phyloP scores from a whole-genome alignment of 768 basidiomycete genomes.

The Rhodotorula babjevae region DNA sequence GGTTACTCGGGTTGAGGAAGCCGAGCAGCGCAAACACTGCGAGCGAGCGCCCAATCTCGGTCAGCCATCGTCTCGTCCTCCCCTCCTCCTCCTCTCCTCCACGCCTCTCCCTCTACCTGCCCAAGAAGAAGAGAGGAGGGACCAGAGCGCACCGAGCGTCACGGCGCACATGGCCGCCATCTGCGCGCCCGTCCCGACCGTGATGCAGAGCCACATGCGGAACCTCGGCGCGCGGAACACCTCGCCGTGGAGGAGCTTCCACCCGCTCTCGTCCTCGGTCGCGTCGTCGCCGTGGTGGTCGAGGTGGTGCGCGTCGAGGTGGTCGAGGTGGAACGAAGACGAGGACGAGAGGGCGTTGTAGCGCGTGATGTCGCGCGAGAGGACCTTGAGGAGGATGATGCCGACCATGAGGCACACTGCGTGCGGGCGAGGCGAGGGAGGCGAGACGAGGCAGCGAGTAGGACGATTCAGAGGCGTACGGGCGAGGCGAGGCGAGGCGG shows the following conservation, averaged over 20 bases:
- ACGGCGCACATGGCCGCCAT: constrained; percentile 78
- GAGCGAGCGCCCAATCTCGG: constrained; percentile 2
- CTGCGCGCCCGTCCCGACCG: constrained; percentile 87
- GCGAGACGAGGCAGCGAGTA: not conserved
- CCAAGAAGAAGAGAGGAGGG: no score
- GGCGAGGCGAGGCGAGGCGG: no score
- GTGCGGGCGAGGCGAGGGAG: no score
- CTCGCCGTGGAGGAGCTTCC: constrained; percentile 96
- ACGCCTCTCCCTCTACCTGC: no score
- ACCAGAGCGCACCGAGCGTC: constrained; percentile 61
- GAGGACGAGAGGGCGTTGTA: constrained; percentile 69
- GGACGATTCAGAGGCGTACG: no score
- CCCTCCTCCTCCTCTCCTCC: no score
- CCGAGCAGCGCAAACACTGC: constrained; percentile 85
- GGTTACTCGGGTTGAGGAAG: constrained; percentile 90
- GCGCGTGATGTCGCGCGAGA: constrained; percentile 86
- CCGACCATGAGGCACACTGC: constrained; percentile 73
- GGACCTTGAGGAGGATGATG: constrained; percentile 78
- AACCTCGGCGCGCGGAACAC: constrained; percentile 80
- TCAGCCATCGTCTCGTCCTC: no score
- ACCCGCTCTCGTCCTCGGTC: constrained; percentile 79
- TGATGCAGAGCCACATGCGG: constrained; percentile 71
- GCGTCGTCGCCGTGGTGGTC: constrained; percentile 41
- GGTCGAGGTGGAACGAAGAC: constrained; percentile 63
- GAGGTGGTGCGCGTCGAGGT: no score